Conservation (phyloP, 352 stramenopile genomes). For the Pythium inflatum region DNA sequence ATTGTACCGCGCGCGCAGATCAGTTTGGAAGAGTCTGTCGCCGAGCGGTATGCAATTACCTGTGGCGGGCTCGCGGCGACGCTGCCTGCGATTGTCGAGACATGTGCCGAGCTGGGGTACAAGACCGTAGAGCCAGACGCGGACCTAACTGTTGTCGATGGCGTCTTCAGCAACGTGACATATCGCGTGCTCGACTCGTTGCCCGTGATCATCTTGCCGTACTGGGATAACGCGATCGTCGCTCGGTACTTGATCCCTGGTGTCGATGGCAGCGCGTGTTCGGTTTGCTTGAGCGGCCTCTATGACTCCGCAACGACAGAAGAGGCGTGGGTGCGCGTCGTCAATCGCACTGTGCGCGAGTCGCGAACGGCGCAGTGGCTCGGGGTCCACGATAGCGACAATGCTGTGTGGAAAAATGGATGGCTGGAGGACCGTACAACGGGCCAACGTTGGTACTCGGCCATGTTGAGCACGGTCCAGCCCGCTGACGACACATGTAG, state of each 20-base stretch:
- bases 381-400: conserved; percentile 15
- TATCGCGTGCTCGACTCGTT: conserved; percentile 27
- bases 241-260: conserved; percentile 41
- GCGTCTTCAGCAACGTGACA: conserved; percentile 26
- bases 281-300: conserved; percentile 39
- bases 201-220: conserved; percentile 52
- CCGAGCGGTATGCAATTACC: conserved; percentile 4
- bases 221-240: conserved; percentile 46
- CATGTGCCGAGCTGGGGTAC: conserved; percentile 21
- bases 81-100: not conserved
- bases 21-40: not conserved
- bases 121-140: conserved; percentile 1
- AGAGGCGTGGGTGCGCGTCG: conserved; percentile 27
- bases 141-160: conserved; percentile 12
- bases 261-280: conserved; percentile 42
- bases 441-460: conserved; percentile 34
- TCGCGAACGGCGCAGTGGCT: not conserved
- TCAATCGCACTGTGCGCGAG: conserved; percentile 37
- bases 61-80: conserved; percentile 17
- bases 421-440: conserved; percentile 43
- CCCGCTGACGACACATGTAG: conserved; percentile 8
- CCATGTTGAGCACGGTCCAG: conserved; percentile 36
- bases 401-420: conserved; percentile 44
- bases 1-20: conserved; percentile 18
- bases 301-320: conserved; percentile 30